A percentile compares a stretch with the other conserved stretches of the same genome.
These are phyloP conservation scores for Termitomyces sp. DNA, from an alignment of 768 basidiomycete species.

Conservation along the genomic window DNA sequence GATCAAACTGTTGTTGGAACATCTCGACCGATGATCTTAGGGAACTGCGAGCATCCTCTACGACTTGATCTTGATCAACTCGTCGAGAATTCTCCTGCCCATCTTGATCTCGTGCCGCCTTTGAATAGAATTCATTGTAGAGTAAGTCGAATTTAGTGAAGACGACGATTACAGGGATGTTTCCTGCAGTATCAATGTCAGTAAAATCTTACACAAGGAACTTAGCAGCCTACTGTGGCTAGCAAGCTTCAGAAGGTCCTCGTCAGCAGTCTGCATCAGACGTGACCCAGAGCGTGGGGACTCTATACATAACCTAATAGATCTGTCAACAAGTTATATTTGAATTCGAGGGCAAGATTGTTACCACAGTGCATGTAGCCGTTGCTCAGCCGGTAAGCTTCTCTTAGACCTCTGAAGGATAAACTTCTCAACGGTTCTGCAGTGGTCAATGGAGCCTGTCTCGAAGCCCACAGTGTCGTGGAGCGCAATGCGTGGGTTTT, in stretches of 20 bases:
- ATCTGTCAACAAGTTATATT: neutral
- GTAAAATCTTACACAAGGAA: neutral
- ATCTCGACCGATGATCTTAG: neutral
- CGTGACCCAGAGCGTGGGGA: neutral
- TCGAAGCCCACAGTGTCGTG: slow-evolving; percentile 2
- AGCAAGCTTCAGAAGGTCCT: neutral
- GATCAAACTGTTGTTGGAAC: neutral
- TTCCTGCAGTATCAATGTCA: neutral
- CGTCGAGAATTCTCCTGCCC: neutral
- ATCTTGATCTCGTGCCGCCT: neutral
- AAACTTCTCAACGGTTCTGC: neutral
- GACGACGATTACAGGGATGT: slow-evolving; percentile 1
- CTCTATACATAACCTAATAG: neutral
- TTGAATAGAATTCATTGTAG: neutral
- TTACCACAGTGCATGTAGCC: slow-evolving; percentile 1
- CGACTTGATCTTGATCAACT: neutral
- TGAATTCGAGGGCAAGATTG: neutral
- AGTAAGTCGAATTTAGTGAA: slow-evolving; percentile 3
- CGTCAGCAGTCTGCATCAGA: slow-evolving; percentile 1
- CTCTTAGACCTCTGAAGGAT: neutral
- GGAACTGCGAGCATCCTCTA: neutral
- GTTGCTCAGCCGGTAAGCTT: neutral
- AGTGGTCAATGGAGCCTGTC: neutral
- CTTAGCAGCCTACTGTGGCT: neutral
- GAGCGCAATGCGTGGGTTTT: neutral